These are phyloP conservation scores for Aspergillus hancockii DNA, from an alignment of 495 filamentous ascomycete species.

Conservation along the genomic window DNA sequence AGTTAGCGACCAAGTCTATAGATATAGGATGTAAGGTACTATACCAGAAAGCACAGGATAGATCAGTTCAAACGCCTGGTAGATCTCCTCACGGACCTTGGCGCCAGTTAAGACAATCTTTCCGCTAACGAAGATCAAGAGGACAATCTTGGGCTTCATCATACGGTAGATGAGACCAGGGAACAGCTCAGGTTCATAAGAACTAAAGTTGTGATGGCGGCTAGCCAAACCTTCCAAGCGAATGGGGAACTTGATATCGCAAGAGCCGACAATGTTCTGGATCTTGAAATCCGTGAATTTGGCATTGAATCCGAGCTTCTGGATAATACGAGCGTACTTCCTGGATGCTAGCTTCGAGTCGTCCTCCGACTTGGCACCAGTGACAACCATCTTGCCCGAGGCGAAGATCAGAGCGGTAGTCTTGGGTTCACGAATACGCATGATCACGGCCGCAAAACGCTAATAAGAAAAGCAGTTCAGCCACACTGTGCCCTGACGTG, in stretches of 20 bases:
- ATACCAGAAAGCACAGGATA: conserved; percentile 95
- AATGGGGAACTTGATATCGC: conserved; percentile 99
- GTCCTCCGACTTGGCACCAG: conserved; percentile 97
- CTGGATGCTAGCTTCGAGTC: conserved; percentile 95
- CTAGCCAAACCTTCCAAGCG: conserved; percentile 92
- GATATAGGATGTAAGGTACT: conserved; percentile 14
- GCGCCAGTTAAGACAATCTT: conserved; percentile 98
- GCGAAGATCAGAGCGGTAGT: conserved; percentile 98
- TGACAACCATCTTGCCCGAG: conserved; percentile 99
- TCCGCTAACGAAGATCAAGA: conserved; percentile 97
- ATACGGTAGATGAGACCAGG: conserved; percentile 99
- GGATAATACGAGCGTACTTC: conserved; percentile 99
- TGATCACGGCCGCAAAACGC: conserved; percentile 99
- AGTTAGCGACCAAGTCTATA: conserved; percentile 27
- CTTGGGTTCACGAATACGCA: conserved; percentile 99
- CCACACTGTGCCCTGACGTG: conserved; percentile 46
- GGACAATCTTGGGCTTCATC: conserved; percentile 99
- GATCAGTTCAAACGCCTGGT: conserved; percentile 98
- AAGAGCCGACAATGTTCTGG: conserved; percentile 98
- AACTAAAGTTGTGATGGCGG: conserved; percentile 98
- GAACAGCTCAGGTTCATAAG: conserved; percentile 98
- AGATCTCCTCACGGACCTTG: conserved; percentile 98
- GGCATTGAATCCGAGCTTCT: conserved; percentile 99
- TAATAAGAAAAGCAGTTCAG: conserved; percentile 56
- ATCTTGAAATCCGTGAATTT: conserved; percentile 99